Evolutionary conservation across 805 yeast genomes (phyloP).

Genomic region (Zygoascus tannicola): DNA sequence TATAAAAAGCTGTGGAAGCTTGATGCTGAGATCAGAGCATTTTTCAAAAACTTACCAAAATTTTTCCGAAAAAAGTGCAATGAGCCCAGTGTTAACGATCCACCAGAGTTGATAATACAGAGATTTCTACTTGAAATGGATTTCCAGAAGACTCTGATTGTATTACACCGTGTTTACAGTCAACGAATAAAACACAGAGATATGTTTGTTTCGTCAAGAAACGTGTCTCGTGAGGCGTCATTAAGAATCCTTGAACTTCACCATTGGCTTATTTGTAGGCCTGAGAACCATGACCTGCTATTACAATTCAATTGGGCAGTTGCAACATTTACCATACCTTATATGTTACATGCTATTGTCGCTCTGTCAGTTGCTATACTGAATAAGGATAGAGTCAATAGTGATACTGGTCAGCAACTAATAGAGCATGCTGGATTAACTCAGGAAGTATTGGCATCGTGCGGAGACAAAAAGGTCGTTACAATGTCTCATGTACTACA

Average conservation of each 20-base stretch:
- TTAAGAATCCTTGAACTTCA: conserved; percentile 11
- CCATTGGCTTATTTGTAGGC: conserved; percentile 14
- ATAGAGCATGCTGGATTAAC: not conserved
- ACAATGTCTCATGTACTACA: not conserved
- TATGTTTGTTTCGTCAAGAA: conserved; percentile 9
- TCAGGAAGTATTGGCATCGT: not conserved
- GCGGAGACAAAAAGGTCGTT: not conserved
- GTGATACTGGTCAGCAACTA: conserved; percentile 1
- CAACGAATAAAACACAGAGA: conserved; percentile 6
- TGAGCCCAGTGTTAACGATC: conserved; percentile 14
- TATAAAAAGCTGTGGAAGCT: conserved; percentile 16
- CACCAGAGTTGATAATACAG: conserved; percentile 21
- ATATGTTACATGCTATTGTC: conserved; percentile 16
- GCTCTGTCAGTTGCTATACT: conserved; percentile 3
- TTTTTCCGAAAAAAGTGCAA: conserved; percentile 17
- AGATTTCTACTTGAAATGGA: conserved; percentile 24
- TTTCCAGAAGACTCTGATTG: conserved; percentile 22
- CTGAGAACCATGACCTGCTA: conserved; percentile 8
- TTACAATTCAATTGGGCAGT: conserved; percentile 11
- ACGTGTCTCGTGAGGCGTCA: conserved; percentile 13
- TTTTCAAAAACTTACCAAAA: conserved; percentile 20
- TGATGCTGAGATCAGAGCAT: conserved; percentile 20
- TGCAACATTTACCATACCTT: conserved; percentile 8
- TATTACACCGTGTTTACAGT: conserved; percentile 20
- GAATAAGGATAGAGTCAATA: conserved; percentile 9